These are phyloP conservation scores for Isabelozyma heimii DNA, from an alignment of 805 yeast genomes.

Conservation along the genomic window DNA sequence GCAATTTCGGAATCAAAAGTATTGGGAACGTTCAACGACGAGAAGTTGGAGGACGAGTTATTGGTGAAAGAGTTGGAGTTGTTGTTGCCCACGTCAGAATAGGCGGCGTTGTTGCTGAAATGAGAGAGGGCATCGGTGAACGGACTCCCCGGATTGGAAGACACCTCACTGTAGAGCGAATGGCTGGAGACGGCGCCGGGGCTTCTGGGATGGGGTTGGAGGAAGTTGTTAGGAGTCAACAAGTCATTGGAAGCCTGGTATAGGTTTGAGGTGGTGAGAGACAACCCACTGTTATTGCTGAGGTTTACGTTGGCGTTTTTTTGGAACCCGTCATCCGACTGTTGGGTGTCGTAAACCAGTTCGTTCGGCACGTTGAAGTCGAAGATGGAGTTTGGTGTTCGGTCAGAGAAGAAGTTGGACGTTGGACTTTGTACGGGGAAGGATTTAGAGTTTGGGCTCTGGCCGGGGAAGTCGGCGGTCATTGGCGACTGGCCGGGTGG, in stretches of 20 bases:
- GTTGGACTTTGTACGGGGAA: constrained; percentile 1
- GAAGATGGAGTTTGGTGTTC: constrained; percentile 8
- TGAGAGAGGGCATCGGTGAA: constrained; percentile 36
- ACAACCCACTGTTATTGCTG: constrained; percentile 3
- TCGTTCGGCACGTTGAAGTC: neutral
- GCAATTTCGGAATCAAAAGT: constrained; percentile 33
- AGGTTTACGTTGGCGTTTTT: constrained; percentile 8
- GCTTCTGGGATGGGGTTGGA: constrained; percentile 19
- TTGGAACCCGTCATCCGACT: constrained; percentile 1
- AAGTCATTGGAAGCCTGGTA: constrained; percentile 9
- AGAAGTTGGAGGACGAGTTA: neutral
- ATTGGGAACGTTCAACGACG: constrained; percentile 5
- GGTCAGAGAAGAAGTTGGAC: constrained; percentile 9
- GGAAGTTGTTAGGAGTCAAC: constrained; percentile 14
- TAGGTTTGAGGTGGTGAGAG: constrained; percentile 9
- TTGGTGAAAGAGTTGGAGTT: neutral
- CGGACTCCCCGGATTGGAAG: constrained; percentile 36
- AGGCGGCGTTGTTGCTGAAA: constrained; percentile 13
- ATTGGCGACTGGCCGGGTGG: no score
- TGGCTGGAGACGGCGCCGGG: constrained; percentile 15
- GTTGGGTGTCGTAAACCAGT: neutral
- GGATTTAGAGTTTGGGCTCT: neutral
- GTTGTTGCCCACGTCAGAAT: neutral
- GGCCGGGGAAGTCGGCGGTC: neutral
- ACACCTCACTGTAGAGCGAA: constrained; percentile 34